Evolutionary conservation across 2,329 filamentous ascomycete species (phyloP).

Genomic region (Sporothrix pallida): DNA sequence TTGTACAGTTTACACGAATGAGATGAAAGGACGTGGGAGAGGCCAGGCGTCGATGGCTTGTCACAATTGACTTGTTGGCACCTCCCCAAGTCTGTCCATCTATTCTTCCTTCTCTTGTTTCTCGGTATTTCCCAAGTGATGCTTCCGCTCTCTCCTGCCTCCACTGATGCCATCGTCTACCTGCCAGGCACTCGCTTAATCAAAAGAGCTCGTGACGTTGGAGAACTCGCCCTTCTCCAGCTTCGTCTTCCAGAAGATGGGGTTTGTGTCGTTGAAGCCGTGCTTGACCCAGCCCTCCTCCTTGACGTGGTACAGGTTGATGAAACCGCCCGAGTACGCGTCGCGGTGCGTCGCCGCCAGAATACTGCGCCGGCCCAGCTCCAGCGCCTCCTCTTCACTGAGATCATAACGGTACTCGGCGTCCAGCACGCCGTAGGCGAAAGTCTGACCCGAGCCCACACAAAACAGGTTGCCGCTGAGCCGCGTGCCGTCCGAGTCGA

Average conservation of each 20-base stretch:
- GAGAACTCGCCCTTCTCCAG: constrained; percentile 97
- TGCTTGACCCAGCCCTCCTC: constrained; percentile 99
- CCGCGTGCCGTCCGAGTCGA: constrained; percentile 94
- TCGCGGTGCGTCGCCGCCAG: constrained; percentile 95
- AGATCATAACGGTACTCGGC: constrained; percentile 93
- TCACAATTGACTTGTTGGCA: neutral
- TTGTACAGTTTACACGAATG: constrained; percentile 30
- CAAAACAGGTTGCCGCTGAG: constrained; percentile 96
- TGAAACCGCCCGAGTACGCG: constrained; percentile 97
- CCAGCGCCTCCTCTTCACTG: constrained; percentile 83
- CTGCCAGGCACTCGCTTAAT: constrained; percentile 51
- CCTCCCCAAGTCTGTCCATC: neutral
- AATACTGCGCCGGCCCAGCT: constrained; percentile 90
- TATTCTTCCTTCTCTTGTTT: constrained; percentile 10
- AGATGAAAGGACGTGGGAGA: neutral
- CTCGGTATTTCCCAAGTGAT: neutral
- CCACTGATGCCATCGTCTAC: neutral
- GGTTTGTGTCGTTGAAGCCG: constrained; percentile 97
- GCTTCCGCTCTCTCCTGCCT: neutral
- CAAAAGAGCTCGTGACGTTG: constrained; percentile 82
- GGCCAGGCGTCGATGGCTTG: neutral
- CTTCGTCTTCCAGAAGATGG: constrained; percentile 99
- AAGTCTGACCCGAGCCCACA: constrained; percentile 96
- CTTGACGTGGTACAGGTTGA: constrained; percentile 99
- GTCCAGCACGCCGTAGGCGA: constrained; percentile 97